Conservation (phyloP, 768 basidiomycete species). For the Kwoniella heveanensis region DNA sequence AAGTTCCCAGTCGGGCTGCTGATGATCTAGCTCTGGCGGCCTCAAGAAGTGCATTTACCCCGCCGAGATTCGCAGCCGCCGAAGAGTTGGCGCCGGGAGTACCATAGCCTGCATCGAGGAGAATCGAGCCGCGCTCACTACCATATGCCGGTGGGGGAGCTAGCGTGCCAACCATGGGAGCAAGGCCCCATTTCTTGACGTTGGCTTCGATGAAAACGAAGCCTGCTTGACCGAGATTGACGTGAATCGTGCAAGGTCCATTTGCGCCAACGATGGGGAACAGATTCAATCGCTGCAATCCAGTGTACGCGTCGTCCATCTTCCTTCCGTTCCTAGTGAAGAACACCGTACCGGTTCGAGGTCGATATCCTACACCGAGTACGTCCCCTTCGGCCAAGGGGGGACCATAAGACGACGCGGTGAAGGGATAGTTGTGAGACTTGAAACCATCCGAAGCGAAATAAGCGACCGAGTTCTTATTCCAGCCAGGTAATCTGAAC, state of each 20-base stretch:
- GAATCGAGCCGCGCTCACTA: conserved; percentile 91
- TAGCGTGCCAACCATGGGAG: conserved; percentile 93
- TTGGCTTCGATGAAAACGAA: conserved; percentile 99
- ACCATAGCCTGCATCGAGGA: conserved; percentile 81
- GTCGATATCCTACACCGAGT: conserved; percentile 91
- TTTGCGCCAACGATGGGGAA: conserved; percentile 97
- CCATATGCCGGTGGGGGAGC: conserved; percentile 98
- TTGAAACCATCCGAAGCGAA: conserved; percentile 90
- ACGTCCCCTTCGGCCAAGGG: conserved; percentile 90
- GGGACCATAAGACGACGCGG: conserved; percentile 78
- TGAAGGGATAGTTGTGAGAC: conserved; percentile 95
- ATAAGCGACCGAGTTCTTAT: conserved; percentile 87
- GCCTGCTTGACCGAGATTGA: conserved; percentile 95
- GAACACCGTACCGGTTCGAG: conserved; percentile 96
- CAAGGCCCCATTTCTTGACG: conserved; percentile 99
- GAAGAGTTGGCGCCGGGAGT: conserved; percentile 46
- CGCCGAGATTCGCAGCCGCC: conserved; percentile 14
- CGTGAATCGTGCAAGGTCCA: conserved; percentile 92
- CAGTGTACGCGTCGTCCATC: conserved; percentile 92
- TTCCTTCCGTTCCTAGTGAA: conserved; percentile 97
- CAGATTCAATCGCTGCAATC: conserved; percentile 84
- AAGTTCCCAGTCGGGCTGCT: conserved; percentile 12
- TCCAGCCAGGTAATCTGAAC: conserved; percentile 86
- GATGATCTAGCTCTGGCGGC: conserved; percentile 38
- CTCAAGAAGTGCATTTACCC: conserved; percentile 39